A percentile compares a stretch with the other conserved stretches of the same genome.
phyloP scores from a whole-genome alignment of 2,329 filamentous ascomycete genomes.

The Didymella pinodella region DNA sequence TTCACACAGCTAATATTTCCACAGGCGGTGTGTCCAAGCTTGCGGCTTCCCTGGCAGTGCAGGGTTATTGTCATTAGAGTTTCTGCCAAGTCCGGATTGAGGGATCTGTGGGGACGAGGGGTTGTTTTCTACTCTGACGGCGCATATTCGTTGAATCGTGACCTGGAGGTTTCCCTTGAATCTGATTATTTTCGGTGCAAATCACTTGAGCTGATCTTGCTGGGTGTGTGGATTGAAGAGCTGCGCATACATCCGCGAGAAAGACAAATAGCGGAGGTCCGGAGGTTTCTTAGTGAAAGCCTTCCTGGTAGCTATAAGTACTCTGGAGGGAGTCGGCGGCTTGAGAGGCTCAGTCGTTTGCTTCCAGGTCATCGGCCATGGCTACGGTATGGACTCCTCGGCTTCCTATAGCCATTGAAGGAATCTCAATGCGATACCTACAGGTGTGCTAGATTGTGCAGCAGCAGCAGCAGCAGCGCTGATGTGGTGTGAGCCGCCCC shows the following conservation, averaged over 20 bases:
- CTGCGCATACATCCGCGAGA: not conserved
- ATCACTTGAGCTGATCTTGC: not conserved
- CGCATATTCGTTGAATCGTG: not conserved
- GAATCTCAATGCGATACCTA: not conserved
- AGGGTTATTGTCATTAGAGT: not conserved
- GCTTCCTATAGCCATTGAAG: not conserved
- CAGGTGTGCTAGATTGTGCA: not conserved
- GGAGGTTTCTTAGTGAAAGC: no score
- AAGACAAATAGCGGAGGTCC: not conserved
- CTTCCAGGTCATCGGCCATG: not conserved
- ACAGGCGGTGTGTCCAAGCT: not conserved
- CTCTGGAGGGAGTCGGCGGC: not conserved
- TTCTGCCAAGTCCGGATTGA: not conserved
- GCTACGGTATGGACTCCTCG: not conserved
- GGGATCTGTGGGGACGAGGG: not conserved
- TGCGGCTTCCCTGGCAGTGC: not conserved
- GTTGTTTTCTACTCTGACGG: not conserved
- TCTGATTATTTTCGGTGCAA: no score
- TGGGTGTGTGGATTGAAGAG: not conserved
- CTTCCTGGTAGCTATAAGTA: not conserved
- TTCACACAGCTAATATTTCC: not conserved
- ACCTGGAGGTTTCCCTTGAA: not conserved
- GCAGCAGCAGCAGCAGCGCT: not conserved
- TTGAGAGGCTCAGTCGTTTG: not conserved
- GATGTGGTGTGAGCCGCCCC: not conserved